Evolutionary conservation across 148 eudicot genomes (phyloP).

Genomic region (Vaccinium corymbosum): DNA sequence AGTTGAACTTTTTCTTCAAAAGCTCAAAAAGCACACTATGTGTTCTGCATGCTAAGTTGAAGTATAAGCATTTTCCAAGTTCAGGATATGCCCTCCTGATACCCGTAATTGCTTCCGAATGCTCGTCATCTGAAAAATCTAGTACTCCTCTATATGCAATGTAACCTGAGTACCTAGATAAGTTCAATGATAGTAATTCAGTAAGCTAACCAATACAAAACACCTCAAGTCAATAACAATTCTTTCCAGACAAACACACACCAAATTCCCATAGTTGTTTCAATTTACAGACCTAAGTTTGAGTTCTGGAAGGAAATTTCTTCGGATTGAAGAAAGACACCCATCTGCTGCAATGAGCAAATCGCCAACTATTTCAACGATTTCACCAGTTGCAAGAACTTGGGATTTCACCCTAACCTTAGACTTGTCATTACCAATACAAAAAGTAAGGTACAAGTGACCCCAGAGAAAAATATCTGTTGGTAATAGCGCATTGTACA

Average conservation of each 20-base stretch:
- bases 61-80: constrained; percentile 69
- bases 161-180: constrained; percentile 66
- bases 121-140: constrained; percentile 46
- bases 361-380: constrained; percentile 44
- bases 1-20: constrained; percentile 60
- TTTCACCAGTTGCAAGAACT: constrained; percentile 44
- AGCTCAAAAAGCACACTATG: constrained; percentile 71
- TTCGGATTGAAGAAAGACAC: constrained; percentile 67
- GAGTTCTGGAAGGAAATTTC: constrained; percentile 50
- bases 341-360: constrained; percentile 92
- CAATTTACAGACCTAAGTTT: constrained; percentile 50
- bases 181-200: neutral
- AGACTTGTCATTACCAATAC: constrained; percentile 32
- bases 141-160: constrained; percentile 93
- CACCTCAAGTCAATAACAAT: neutral
- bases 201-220: no score
- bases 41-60: constrained; percentile 47
- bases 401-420: constrained; percentile 42
- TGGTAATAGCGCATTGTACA: constrained; percentile 44
- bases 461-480: constrained; percentile 55
- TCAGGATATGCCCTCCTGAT: constrained; percentile 56
- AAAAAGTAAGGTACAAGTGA: constrained; percentile 56
- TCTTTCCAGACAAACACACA: neutral
- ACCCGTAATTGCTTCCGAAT: constrained; percentile 41
- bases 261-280: neutral